Evolutionary conservation across 2,329 filamentous ascomycete species (phyloP), one percentile per base, ranked within the genome.

Genomic region (Ophiostoma sp.): DNA sequence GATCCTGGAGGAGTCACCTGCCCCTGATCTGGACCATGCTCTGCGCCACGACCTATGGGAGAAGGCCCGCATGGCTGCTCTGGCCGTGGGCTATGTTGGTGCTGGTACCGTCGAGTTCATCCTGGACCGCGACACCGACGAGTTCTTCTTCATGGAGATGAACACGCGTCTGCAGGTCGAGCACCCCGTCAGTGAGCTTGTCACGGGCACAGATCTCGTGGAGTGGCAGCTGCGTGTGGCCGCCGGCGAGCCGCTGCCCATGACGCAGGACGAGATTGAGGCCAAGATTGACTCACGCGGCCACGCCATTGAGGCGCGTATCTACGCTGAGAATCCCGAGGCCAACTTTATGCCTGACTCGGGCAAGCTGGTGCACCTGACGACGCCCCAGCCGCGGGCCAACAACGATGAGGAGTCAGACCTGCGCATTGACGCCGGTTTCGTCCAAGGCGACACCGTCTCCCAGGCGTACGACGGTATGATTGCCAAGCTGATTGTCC

Each of bases 381-480:
- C 89, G 45, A 94, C 93, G 1, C 95, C 95, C 0, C 81, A 9
- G 50, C 59, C 71, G 25, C 15, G 63, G 4, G 70, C 59, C 61
- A 59, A 19, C 69, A 76, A 75, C 66, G 73, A 75, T 74, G 76
- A 76, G 6, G 88, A 89, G 50, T 87, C 91, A 0, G 92, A 94
- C 76, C 88, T 98, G 42, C 91, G 96, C 55, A 94, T 99, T 76
- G 96, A 99, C 79, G 94, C 95, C 63, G 96, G 96, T 1, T 98
- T 98, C 80, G 89, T 95, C 36, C 88, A 94, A 77, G 96, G 96
- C 33, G 95, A 97, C 80, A 93, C 94, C 75, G 93, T 99, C 2
- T 97, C 95, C 0, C 93, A 95, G 74, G 93, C 96, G 72, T 99
- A 99, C 82, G 96, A 99, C 78, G 96, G 96, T 36, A 99, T 99